Evolutionary conservation across 805 yeast species (phyloP).

Genomic region (Saccharomyces mikatae): DNA sequence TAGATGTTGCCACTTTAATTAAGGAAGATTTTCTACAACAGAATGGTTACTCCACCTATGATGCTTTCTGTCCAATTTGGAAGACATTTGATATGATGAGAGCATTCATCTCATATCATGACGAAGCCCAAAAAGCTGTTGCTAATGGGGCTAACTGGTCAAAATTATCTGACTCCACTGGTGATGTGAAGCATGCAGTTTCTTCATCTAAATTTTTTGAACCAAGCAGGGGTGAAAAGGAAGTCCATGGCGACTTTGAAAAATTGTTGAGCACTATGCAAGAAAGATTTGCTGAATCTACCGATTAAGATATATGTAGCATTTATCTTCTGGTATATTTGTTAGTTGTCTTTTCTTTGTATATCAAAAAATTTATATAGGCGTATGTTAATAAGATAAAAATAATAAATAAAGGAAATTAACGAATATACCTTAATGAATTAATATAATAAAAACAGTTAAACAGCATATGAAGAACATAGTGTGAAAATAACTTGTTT

Average conservation of each 20-base stretch:
- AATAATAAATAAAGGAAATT: background rate
- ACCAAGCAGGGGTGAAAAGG: constrained; percentile 85
- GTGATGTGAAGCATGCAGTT: constrained; percentile 87
- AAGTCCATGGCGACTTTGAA: constrained; percentile 67
- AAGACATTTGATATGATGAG: constrained; percentile 98
- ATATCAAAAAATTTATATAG: background rate
- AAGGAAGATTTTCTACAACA: constrained; percentile 98
- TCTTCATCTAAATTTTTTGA: constrained; percentile 93
- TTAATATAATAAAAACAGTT: background rate
- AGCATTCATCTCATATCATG: constrained; percentile 81
- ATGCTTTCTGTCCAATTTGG: constrained; percentile 99
- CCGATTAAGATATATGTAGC: constrained; percentile 47
- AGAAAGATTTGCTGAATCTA: constrained; percentile 91
- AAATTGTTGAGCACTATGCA: constrained; percentile 65
- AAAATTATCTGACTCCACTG: constrained; percentile 79
- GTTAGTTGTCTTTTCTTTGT: background rate
- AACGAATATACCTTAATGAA: background rate
- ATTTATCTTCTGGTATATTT: background rate
- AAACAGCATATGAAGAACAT: background rate
- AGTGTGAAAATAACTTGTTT: background rate
- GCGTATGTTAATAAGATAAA: background rate
- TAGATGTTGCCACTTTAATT: constrained; percentile 84
- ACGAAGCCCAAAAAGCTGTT: constrained; percentile 96
- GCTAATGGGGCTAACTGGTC: constrained; percentile 92
- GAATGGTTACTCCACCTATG: constrained; percentile 97